These are phyloP conservation scores for Phytophthora crassamura DNA, from an alignment of 352 stramenopile species.

Conservation along the genomic window DNA sequence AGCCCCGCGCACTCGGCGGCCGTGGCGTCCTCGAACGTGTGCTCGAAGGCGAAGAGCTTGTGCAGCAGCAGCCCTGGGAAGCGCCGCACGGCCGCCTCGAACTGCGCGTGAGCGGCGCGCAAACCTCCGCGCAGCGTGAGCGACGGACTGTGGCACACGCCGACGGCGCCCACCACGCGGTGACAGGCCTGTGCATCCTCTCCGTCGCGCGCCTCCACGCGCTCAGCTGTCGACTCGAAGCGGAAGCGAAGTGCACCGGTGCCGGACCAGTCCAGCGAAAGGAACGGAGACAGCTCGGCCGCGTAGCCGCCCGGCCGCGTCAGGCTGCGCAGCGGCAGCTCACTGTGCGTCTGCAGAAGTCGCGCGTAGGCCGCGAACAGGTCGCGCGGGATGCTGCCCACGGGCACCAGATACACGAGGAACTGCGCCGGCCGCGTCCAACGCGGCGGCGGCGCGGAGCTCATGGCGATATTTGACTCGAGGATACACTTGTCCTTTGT, in stretches of 20 bases:
- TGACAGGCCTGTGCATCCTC: conserved; percentile 79
- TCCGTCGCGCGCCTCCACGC: conserved; percentile 61
- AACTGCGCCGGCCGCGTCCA: conserved; percentile 78
- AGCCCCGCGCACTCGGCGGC: conserved; percentile 66
- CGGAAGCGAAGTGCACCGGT: conserved; percentile 61
- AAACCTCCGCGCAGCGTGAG: conserved; percentile 52
- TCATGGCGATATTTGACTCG: conserved; percentile 5
- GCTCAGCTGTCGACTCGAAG: conserved; percentile 74
- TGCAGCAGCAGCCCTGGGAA: conserved; percentile 78
- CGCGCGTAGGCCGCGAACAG: conserved; percentile 65
- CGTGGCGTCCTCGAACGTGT: conserved; percentile 68
- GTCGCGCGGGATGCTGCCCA: conserved; percentile 68
- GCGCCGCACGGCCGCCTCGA: conserved; percentile 65
- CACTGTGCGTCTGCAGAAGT: conserved; percentile 62
- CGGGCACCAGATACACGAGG: conserved; percentile 85
- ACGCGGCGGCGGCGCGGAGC: conserved; percentile 32
- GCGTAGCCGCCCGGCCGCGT: conserved; percentile 81
- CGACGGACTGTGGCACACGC: conserved; percentile 82
- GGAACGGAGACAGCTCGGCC: conserved; percentile 84
- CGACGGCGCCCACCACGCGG: conserved; percentile 77
- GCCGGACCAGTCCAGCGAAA: conserved; percentile 72
- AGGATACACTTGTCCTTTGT: conserved; percentile 6
- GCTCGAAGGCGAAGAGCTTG: conserved; percentile 88
- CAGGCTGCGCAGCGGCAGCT: conserved; percentile 70
- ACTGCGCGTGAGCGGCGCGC: conserved; percentile 65